Percentiles rank a stretch among this genome's conserved stretches.
Evolutionary conservation across 345 rosid genomes (phyloP).

Genomic region (Schrenkiella parvula): DNA sequence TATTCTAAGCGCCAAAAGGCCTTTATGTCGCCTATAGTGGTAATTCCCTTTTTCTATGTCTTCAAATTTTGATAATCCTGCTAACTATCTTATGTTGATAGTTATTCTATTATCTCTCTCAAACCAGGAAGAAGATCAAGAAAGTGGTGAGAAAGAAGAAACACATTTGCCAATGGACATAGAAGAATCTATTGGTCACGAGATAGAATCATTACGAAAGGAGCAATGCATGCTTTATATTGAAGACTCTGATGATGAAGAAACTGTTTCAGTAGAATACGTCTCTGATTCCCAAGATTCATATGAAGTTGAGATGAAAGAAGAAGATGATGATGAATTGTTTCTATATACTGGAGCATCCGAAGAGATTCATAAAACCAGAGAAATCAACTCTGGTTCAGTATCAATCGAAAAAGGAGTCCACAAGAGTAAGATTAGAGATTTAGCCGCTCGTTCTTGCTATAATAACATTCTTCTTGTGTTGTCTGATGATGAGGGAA

Average conservation of each 20-base stretch:
- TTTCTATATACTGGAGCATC: constrained; percentile 15
- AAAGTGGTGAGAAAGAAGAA: constrained; percentile 27
- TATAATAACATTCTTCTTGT: constrained; percentile 13
- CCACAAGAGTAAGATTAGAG: constrained; percentile 1
- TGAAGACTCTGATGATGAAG: constrained; percentile 32
- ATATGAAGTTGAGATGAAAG: constrained; percentile 9
- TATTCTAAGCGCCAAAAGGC: constrained; percentile 24
- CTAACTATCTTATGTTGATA: neutral
- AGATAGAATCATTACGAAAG: constrained; percentile 7
- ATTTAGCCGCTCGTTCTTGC: constrained; percentile 1
- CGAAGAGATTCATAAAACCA: neutral
- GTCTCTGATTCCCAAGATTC: constrained; percentile 26
- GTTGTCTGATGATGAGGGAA: constrained; percentile 31
- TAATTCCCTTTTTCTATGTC: constrained; percentile 17
- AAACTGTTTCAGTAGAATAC: constrained; percentile 16
- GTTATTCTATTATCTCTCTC: neutral
- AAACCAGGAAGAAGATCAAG: constrained; percentile 58
- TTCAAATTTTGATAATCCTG: neutral
- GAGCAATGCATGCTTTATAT: neutral
- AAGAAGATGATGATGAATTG: neutral
- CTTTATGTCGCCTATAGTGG: constrained; percentile 49
- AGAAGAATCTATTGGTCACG: neutral
- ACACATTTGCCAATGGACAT: constrained; percentile 29
- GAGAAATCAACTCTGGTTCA: constrained; percentile 16
- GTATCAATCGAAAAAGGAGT: neutral